phyloP scores from a whole-genome alignment of 1,284 basidiomycete species.

The Cystobasidium pallidum region DNA sequence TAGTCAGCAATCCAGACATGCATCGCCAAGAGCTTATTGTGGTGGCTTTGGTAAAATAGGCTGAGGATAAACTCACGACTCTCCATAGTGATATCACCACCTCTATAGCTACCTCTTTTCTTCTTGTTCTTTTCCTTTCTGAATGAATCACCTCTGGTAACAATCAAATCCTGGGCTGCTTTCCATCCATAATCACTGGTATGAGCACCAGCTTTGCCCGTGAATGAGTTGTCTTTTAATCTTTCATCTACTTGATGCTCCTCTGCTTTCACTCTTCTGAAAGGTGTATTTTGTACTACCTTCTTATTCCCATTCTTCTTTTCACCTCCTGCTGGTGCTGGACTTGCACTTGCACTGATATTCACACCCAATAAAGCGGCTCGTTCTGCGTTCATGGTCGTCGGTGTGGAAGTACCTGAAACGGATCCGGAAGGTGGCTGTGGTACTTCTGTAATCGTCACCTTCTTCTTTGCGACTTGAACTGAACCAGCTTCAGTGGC shows the following conservation, averaged over 20 bases:
- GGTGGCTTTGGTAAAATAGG: too few species aligned
- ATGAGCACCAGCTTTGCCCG: constrained; percentile 69
- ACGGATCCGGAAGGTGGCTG: constrained; percentile 12
- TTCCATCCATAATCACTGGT: constrained; percentile 82
- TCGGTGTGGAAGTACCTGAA: constrained; percentile 27
- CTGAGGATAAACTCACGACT: constrained; percentile 37
- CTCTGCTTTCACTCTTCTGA: constrained; percentile 78
- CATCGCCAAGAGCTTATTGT: too few species aligned
- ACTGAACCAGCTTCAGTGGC: constrained; percentile 36
- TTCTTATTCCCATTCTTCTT: constrained; percentile 45
- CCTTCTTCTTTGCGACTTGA: constrained; percentile 23
- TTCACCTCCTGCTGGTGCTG: constrained; percentile 32
- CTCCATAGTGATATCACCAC: constrained; percentile 60
- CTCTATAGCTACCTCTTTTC: constrained; percentile 71
- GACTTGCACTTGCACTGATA: constrained; percentile 1
- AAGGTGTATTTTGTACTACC: constrained; percentile 61
- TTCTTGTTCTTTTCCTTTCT: constrained; percentile 93
- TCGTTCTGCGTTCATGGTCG: constrained; percentile 23
- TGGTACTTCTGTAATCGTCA: constrained; percentile 1
- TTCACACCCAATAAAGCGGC: constrained; percentile 6
- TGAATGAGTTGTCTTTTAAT: constrained; percentile 79
- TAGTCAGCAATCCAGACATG: too few species aligned
- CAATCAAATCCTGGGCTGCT: constrained; percentile 83
- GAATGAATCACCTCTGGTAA: constrained; percentile 91
- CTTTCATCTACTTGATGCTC: constrained; percentile 66